These are phyloP conservation scores for Myochromella boudieri DNA, from an alignment of 768 basidiomycete genomes.

Conservation along the genomic window DNA sequence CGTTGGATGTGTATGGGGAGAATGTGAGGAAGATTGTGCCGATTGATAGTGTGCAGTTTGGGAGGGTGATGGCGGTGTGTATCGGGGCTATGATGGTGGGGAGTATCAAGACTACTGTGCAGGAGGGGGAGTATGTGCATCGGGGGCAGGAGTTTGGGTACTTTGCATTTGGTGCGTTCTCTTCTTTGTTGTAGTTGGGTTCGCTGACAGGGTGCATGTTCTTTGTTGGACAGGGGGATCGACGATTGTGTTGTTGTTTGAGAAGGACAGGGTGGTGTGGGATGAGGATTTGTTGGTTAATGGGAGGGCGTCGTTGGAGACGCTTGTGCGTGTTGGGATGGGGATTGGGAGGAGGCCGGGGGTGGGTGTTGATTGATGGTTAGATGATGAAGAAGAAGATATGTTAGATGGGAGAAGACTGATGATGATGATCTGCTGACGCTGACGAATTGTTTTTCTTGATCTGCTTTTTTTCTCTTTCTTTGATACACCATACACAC, in stretches of 20 bases:
- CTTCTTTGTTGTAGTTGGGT: neutral
- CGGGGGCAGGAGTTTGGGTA: constrained; percentile 92
- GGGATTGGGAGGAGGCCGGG: constrained; percentile 83
- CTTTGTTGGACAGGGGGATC: constrained; percentile 63
- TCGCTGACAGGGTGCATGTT: neutral
- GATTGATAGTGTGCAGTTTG: constrained; percentile 87
- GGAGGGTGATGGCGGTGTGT: constrained; percentile 89
- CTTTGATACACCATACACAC: no score
- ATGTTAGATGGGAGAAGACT: no score
- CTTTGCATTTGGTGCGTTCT: constrained; percentile 84
- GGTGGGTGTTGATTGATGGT: no score
- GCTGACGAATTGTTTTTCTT: no score
- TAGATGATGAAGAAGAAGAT: no score
- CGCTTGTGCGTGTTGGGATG: constrained; percentile 85
- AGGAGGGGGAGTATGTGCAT: constrained; percentile 77
- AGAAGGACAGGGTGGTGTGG: constrained; percentile 83
- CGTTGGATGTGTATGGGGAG: constrained; percentile 91
- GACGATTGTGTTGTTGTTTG: constrained; percentile 88
- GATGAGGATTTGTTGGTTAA: constrained; percentile 90
- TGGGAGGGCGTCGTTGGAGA: constrained; percentile 84
- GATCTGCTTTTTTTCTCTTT: no score
- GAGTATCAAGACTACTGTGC: constrained; percentile 83
- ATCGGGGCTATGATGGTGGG: constrained; percentile 96
- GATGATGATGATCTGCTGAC: no score
- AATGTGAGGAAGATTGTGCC: constrained; percentile 92